These are phyloP conservation scores for Endoconidiophora laricicola DNA, from an alignment of 2,329 filamentous ascomycete species.

Conservation along the genomic window DNA sequence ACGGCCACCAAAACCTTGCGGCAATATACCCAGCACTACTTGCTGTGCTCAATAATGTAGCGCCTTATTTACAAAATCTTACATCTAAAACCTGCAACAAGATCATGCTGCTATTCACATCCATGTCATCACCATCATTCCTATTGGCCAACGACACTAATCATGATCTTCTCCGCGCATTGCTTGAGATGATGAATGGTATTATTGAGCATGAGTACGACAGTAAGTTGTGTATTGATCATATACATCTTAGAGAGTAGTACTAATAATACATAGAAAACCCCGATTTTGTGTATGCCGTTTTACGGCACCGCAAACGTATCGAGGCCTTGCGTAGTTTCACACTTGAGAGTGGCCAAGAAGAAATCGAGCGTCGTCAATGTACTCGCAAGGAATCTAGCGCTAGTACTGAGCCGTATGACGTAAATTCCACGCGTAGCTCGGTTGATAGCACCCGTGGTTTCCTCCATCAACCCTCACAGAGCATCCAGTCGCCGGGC, in stretches of 20 bases:
- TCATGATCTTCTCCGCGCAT: conserved; percentile 59
- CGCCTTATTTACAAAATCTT: conserved; percentile 65
- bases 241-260: background rate
- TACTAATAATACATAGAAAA: conserved; percentile 40
- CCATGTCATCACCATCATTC: conserved; percentile 88
- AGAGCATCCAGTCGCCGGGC: conserved; percentile 28
- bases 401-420: conserved; percentile 32
- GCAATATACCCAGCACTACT: conserved; percentile 84
- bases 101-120: conserved; percentile 72
- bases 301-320: conserved; percentile 63
- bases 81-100: conserved; percentile 62
- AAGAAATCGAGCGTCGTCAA: conserved; percentile 71
- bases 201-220: conserved; percentile 78
- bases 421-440: conserved; percentile 32
- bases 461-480: conserved; percentile 34
- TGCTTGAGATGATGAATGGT: conserved; percentile 78
- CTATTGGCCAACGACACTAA: conserved; percentile 85
- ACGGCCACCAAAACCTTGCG: conserved; percentile 75
- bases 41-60: conserved; percentile 85
- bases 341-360: conserved; percentile 78
- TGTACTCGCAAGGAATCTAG: conserved; percentile 49
- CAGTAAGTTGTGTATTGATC: conserved; percentile 33
- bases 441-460: conserved; percentile 54
- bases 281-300: conserved; percentile 59
- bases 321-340: conserved; percentile 77